phyloP scores from a whole-genome alignment of 257 asterid genomes.

The Solanum neorickii region DNA sequence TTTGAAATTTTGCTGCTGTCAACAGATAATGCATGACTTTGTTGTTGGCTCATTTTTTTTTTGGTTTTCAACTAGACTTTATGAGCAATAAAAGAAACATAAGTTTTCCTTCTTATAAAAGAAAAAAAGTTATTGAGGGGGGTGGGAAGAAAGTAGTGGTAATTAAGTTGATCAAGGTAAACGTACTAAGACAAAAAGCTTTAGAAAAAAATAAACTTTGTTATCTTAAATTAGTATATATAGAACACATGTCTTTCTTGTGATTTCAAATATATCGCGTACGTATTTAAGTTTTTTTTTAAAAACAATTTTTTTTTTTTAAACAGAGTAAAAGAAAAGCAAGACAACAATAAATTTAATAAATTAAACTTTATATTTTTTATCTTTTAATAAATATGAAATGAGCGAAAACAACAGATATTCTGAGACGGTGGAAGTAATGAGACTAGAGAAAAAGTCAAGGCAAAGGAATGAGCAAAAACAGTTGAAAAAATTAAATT shows the following conservation, averaged over 20 bases:
- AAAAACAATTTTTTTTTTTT: too few species aligned
- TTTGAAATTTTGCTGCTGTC: background rate
- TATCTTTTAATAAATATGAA: accelerated
- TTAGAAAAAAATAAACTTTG: too few species aligned
- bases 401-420: background rate
- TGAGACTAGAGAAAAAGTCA: background rate
- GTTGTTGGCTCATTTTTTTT: conserved; percentile 4
- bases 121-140: background rate
- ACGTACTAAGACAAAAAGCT: too few species aligned
- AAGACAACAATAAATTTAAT: background rate
- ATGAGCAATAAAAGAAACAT: background rate
- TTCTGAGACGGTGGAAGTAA: background rate
- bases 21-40: conserved; percentile 1
- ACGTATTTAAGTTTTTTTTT: accelerated
- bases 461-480: background rate
- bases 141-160: background rate
- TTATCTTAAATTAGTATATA: too few species aligned
- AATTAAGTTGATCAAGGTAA: background rate
- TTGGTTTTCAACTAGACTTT: background rate
- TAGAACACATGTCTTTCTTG: too few species aligned
- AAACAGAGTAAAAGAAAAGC: too few species aligned
- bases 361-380: background rate
- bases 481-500: background rate
- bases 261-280: too few species aligned
- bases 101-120: background rate